Evolutionary conservation across 257 asterid genomes (phyloP).

Genomic region (Solanum arcanum): DNA sequence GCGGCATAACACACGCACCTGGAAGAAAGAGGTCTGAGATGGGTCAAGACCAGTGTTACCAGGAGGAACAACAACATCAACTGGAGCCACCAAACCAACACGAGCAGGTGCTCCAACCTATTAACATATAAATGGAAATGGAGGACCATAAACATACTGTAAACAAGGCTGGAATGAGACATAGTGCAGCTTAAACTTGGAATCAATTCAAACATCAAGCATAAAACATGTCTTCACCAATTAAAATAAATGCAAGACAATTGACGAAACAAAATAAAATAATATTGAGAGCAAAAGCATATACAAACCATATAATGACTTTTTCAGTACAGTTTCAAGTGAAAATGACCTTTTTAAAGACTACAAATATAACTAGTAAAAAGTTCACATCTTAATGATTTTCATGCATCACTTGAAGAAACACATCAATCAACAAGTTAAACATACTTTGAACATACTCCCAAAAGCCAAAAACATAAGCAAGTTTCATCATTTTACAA

Average conservation of each 20-base stretch:
- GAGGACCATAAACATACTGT: background rate
- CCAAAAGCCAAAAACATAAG: background rate
- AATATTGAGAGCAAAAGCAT: background rate
- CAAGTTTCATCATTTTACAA: background rate
- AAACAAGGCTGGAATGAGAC: background rate
- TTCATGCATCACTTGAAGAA: background rate
- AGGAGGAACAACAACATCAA: slow-evolving; percentile 89
- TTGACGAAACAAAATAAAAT: background rate
- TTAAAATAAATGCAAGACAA: background rate
- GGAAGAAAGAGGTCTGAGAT: slow-evolving; percentile 95
- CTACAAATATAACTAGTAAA: background rate
- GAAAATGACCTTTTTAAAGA: background rate
- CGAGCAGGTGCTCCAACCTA: slow-evolving; percentile 99
- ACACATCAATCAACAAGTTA: background rate
- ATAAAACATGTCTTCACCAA: background rate
- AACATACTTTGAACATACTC: background rate
- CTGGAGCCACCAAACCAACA: slow-evolving; percentile 87
- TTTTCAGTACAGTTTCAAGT: background rate
- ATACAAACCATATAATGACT: background rate
- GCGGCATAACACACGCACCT: slow-evolving; percentile 18
- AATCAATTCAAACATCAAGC: background rate
- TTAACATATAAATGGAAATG: background rate
- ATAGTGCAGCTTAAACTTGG: background rate
- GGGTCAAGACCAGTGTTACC: slow-evolving; percentile 98
- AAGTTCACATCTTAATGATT: background rate